These are phyloP conservation scores for Naumovozyma dairenensis DNA, from an alignment of 805 yeast species.

Conservation along the genomic window DNA sequence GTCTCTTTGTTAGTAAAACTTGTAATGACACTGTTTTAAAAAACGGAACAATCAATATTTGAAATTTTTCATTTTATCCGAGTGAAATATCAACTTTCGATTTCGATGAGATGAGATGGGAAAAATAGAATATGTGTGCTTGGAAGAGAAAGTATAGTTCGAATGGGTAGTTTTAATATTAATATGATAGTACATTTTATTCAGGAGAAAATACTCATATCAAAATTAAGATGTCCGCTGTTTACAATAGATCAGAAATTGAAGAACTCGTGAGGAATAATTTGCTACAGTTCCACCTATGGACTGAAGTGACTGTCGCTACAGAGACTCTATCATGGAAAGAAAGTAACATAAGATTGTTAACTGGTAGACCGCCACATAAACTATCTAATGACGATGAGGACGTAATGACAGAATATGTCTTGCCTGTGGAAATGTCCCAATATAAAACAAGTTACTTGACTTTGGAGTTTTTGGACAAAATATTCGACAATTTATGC, in stretches of 20 bases:
- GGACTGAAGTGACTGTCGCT: constrained; percentile 17
- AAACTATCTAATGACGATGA: constrained; percentile 18
- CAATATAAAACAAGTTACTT: constrained; percentile 17
- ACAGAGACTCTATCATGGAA: constrained; percentile 11
- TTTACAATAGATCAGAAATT: not conserved
- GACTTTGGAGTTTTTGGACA: constrained; percentile 19
- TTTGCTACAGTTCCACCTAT: constrained; percentile 20
- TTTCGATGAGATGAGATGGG: too few relatives aligned
- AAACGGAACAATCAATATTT: too few relatives aligned
- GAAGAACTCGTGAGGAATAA: constrained; percentile 15
- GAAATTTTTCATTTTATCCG: too few relatives aligned
- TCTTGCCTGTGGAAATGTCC: constrained; percentile 24
- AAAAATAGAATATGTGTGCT: too few relatives aligned
- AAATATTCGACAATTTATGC: constrained; percentile 13
- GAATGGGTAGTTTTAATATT: too few relatives aligned
- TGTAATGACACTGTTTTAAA: too few relatives aligned
- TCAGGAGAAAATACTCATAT: too few relatives aligned
- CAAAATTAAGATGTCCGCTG: too few relatives aligned
- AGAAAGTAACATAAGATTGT: constrained; percentile 7
- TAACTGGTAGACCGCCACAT: constrained; percentile 19
- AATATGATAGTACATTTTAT: too few relatives aligned
- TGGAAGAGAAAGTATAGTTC: too few relatives aligned
- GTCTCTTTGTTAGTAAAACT: too few relatives aligned
- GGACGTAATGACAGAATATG: constrained; percentile 11
- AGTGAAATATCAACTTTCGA: too few relatives aligned